These are phyloP conservation scores for Hypoxylon sp. DNA, from an alignment of 2,329 filamentous ascomycete species.

Conservation along the genomic window DNA sequence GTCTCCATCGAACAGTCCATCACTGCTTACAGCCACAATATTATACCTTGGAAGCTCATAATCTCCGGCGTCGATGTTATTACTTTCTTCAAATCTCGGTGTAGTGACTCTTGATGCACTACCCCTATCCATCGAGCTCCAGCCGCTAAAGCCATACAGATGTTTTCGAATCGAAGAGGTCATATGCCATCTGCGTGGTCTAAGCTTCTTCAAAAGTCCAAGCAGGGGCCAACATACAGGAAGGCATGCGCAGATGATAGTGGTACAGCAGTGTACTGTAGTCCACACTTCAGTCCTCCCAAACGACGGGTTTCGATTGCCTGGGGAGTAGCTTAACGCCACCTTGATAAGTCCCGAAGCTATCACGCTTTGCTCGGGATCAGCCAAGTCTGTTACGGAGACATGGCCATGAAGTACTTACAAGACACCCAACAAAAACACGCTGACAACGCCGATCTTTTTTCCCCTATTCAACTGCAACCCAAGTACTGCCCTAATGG, in stretches of 20 bases:
- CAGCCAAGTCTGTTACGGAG: background rate
- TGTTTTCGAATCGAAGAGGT: background rate
- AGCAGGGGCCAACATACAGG: conserved; percentile 1
- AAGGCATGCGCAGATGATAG: background rate
- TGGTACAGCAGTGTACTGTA: background rate
- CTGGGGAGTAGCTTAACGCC: background rate
- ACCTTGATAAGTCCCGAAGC: background rate
- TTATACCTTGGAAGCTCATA: too few relatives aligned
- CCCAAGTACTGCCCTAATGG: background rate
- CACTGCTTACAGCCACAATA: too few relatives aligned
- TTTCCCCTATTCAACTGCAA: background rate
- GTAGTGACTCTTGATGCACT: too few relatives aligned
- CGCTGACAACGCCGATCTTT: background rate
- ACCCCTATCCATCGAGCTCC: too few relatives aligned
- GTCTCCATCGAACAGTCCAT: too few relatives aligned
- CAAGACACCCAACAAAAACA: background rate
- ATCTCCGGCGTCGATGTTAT: too few relatives aligned
- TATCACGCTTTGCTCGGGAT: background rate
- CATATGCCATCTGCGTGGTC: background rate
- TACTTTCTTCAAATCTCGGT: too few relatives aligned
- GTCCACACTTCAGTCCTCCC: background rate
- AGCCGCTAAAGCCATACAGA: too few relatives aligned
- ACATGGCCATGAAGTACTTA: background rate
- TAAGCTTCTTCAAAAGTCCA: background rate
- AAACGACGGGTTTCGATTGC: background rate